Base-by-base conservation (phyloP, 2,329 filamentous ascomycete genomes). In the Arthrobotrys iridis region DNA sequence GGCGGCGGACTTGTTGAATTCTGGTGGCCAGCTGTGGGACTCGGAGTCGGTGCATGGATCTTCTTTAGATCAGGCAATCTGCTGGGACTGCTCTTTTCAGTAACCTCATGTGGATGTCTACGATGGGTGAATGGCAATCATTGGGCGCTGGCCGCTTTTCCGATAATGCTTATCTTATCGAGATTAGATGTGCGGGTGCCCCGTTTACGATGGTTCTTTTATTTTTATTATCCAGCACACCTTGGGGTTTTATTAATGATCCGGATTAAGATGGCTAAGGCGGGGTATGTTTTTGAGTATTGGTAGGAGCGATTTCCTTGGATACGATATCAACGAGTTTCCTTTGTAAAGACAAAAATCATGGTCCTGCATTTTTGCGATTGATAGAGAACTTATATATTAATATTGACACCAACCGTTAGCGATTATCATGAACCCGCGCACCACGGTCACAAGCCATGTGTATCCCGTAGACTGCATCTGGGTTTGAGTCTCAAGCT, bases 1-100 rank as follows among this genome's bases (percentile, higher is more conserved):
- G 67, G 67, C 26, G 67, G 67, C 15, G 67, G 46, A 3, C 50
- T 72, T 7, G 67, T 72, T 26, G 67, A 72, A 65, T 72, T 72
- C 11, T 72, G 67, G 67, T 72, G 67, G 67, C 59, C 48, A 18
- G 67, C 67, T 22, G 48, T 72, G 20, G 63, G 28, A 10, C 40
- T 72, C 18, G 67, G 67, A 15, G 22, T 64, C 8, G 67, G 46
- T 3, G 58, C 67, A 1, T 72, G 67, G 67, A 40, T 50, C 7
- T 72, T 58, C 33, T 72, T 72, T 7, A 58, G 48, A 43, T 64
- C 48, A 0, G 59, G 59, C 2, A 72, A 30, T 15, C 20, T 72
- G 4, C 5, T 59, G 4, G 67, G 46, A 10, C n/a, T 72, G n/a
- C 3, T 48, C 6, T 8, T 24, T 4, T 46, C 59, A 2, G 11